Evolutionary conservation across 176 grass and related monocot genomes (phyloP), one percentile per base, ranked within the genome.

Genomic region (Avena eriantha): DNA sequence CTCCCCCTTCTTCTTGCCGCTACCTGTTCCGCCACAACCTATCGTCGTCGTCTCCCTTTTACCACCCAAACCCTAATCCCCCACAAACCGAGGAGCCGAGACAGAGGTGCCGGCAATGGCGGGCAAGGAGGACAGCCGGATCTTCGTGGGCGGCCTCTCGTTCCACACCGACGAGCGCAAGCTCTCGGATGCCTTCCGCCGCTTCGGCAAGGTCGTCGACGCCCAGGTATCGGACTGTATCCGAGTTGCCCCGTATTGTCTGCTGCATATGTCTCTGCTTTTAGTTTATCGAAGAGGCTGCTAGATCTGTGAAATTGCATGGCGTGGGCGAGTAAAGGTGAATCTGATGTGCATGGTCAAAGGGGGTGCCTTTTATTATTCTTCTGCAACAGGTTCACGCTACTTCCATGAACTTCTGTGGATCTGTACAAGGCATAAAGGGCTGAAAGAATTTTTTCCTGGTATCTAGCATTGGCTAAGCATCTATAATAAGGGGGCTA

Each of bases 71-170:
- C 73, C 81, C 75, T 79, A 84, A 26, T 4, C 46, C 26, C 19
- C 10, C 76, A 31, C 26, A 31, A 53, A 23, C 83, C 43, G 45
- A 66, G 21, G 46, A 45, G 26, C 69, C 63, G 23, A 50, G 61
- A 8, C 47, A 51, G 29, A 82, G 63, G 14, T 2, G 46, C 17
- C 16, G 58, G 59, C 50, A 59, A 97, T 95, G 95, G 78, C 90
- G 68, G 77, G 48, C 43, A 95, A 92, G 88, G 93, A 98, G 49
- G 93, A 94, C 24, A 77, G 83, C 64, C 90, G 96, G 78, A 95
- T 98, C 87, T 98, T 98, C 72, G 91, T 98, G 19, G 96, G 96
- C 26, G 96, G 96, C n/a, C 87, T 98, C 39, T 90, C 91, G 41
- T 87, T 83, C 60, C 76, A 92, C 68, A 98, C 91, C 14, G 86